phyloP scores from a whole-genome alignment of 1,284 basidiomycete species.

The Austroboletus rostrupii region DNA sequence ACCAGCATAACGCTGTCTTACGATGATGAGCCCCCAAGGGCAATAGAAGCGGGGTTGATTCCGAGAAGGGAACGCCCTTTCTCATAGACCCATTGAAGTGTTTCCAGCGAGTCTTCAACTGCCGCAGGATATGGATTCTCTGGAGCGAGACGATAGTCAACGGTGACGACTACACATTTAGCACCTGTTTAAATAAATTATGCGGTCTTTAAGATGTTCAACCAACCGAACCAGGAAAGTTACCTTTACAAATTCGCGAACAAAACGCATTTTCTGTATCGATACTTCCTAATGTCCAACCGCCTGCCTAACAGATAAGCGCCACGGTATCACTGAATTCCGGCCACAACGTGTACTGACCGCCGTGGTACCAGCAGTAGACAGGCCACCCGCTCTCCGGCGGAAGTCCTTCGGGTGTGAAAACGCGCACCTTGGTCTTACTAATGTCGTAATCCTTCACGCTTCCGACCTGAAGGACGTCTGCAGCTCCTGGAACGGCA shows the following conservation, averaged over 20 bases:
- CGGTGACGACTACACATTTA: constrained; percentile 45
- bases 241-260: constrained; percentile 29
- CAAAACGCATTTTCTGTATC: constrained; percentile 32
- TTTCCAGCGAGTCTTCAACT: constrained; percentile 52
- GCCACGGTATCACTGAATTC: not conserved
- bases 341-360: constrained; percentile 21
- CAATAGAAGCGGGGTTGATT: constrained; percentile 39
- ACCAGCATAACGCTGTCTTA: constrained; percentile 16
- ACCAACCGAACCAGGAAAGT: not conserved
- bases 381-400: constrained; percentile 43
- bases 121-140: constrained; percentile 58
- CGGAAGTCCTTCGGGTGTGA: constrained; percentile 41
- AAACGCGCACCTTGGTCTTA: constrained; percentile 39
- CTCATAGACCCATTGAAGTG: constrained; percentile 46
- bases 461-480: constrained; percentile 39
- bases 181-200: constrained; percentile 19
- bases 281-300: constrained; percentile 50
- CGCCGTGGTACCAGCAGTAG: constrained; percentile 47
- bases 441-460: constrained; percentile 38
- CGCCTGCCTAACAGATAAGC: constrained; percentile 31
- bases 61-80: constrained; percentile 37
- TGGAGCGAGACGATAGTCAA: constrained; percentile 59
- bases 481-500: constrained; percentile 40
- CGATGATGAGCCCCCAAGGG: constrained; percentile 56
- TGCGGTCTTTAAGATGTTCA: not conserved